Conservation (phyloP, 495 filamentous ascomycete genomes). For the Penicillium maclennaniae region DNA sequence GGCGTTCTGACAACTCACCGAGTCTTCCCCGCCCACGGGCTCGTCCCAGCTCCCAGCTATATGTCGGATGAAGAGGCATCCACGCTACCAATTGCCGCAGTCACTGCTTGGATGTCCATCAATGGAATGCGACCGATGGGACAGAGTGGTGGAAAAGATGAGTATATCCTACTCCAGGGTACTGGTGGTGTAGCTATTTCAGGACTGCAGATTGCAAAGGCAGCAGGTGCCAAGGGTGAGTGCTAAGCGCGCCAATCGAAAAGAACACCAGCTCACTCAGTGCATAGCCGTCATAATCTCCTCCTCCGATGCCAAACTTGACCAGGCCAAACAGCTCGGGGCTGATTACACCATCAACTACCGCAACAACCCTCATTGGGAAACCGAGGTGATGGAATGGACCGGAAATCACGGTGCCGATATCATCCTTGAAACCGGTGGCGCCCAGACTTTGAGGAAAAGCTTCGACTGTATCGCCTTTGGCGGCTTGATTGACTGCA, state of each 20-base stretch:
- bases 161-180: conserved; percentile 70
- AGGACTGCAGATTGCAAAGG: conserved; percentile 76
- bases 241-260: conserved; percentile 42
- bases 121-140: conserved; percentile 60
- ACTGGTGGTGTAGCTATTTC: conserved; percentile 78
- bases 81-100: conserved; percentile 64
- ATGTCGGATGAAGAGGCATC: conserved; percentile 60
- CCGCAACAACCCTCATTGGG: conserved; percentile 62
- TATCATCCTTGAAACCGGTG: conserved; percentile 67
- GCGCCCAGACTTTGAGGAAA: conserved; percentile 56
- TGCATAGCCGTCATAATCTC: conserved; percentile 67
- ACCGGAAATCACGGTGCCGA: conserved; percentile 61
- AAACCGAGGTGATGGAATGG: conserved; percentile 59
- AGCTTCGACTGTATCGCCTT: conserved; percentile 60
- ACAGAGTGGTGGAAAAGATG: conserved; percentile 58
- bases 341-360: conserved; percentile 65
- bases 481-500: conserved; percentile 63
- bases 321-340: conserved; percentile 56
- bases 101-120: conserved; percentile 80
- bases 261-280: conserved; percentile 29
- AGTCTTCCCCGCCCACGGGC: conserved; percentile 58
- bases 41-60: conserved; percentile 62
- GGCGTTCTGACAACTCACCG: conserved; percentile 69
- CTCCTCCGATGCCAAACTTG: conserved; percentile 61
- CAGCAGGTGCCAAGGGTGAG: conserved; percentile 61